These are phyloP conservation scores for Cladosporium sp. DNA, from an alignment of 2,329 filamentous ascomycete species.

Conservation along the genomic window DNA sequence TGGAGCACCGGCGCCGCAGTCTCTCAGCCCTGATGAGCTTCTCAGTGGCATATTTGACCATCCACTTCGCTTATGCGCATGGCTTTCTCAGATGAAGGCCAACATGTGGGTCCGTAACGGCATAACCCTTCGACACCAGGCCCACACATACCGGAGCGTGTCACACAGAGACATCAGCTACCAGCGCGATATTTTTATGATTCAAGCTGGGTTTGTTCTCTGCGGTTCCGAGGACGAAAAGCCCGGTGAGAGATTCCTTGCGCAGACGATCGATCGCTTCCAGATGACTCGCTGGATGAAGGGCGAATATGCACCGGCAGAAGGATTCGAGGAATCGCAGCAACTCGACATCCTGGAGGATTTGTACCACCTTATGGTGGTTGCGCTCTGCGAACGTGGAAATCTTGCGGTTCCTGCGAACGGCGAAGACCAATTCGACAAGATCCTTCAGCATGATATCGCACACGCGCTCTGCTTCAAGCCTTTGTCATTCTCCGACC, in stretches of 20 bases:
- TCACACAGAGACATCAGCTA: slow-evolving; percentile 86
- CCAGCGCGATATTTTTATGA: slow-evolving; percentile 86
- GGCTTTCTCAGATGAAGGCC: slow-evolving; percentile 96
- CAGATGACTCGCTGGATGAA: slow-evolving; percentile 83
- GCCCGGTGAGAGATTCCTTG: slow-evolving; percentile 56
- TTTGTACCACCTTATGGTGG: slow-evolving; percentile 87
- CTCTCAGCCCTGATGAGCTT: slow-evolving; percentile 24
- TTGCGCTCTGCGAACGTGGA: slow-evolving; percentile 81
- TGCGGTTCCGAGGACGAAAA: slow-evolving; percentile 64
- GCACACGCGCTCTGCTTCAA: slow-evolving; percentile 94
- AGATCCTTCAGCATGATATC: slow-evolving; percentile 79
- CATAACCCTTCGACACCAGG: slow-evolving; percentile 90
- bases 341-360: slow-evolving; percentile 92
- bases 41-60: slow-evolving; percentile 67
- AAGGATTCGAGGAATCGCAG: slow-evolving; percentile 77
- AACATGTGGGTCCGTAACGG: slow-evolving; percentile 99
- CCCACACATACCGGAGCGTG: slow-evolving; percentile 85
- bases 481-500: slow-evolving; percentile 88
- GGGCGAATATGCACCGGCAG: slow-evolving; percentile 67
- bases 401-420: slow-evolving; percentile 62
- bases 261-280: slow-evolving; percentile 86
- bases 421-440: slow-evolving; percentile 49
- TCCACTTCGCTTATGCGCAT: slow-evolving; percentile 85
- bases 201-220: slow-evolving; percentile 84
- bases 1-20: slow-evolving; percentile 16